These are phyloP conservation scores for Cladosporium sp. DNA, from an alignment of 2,329 filamentous ascomycete species.

Conservation along the genomic window DNA sequence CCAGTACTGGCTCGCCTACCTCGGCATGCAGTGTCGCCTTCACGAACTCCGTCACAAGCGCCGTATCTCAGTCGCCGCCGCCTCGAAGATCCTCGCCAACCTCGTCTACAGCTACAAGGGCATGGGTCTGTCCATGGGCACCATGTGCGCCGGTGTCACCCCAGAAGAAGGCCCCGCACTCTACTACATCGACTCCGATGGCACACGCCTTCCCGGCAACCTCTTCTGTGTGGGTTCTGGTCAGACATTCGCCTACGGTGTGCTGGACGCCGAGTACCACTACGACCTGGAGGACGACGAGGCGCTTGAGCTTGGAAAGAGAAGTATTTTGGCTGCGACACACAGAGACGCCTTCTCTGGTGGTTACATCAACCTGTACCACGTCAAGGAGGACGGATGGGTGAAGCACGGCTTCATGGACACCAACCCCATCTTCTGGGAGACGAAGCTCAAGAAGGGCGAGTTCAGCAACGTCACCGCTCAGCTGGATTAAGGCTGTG, in stretches of 20 bases:
- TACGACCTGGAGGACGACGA: constrained; percentile 88
- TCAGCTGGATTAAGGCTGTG: constrained; percentile 51
- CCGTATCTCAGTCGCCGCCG: constrained; percentile 94
- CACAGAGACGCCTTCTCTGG: constrained; percentile 98
- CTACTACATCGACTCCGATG: constrained; percentile 98
- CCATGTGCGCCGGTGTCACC: constrained; percentile 97
- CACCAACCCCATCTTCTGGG: constrained; percentile 99
- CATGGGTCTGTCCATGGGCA: constrained; percentile 98
- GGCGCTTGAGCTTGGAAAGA: constrained; percentile 83
- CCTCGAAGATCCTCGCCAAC: constrained; percentile 98
- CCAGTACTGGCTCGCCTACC: constrained; percentile 99
- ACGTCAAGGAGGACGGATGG: constrained; percentile 98
- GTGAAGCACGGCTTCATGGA: constrained; percentile 98
- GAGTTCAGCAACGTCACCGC: constrained; percentile 97
- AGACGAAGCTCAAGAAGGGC: constrained; percentile 97
- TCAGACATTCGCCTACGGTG: constrained; percentile 98
- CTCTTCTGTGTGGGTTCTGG: constrained; percentile 97
- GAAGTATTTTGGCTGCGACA: constrained; percentile 93
- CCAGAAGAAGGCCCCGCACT: constrained; percentile 93
- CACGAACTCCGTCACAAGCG: constrained; percentile 99
- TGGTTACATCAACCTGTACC: constrained; percentile 98
- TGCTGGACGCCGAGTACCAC: constrained; percentile 90
- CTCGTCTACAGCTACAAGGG: constrained; percentile 98
- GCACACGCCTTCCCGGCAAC: constrained; percentile 88
- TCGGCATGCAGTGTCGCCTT: constrained; percentile 98